Evolutionary conservation across 768 basidiomycete species (phyloP), one percentile per base, ranked within the genome.

Genomic region (Rossbeevera mucosa): DNA sequence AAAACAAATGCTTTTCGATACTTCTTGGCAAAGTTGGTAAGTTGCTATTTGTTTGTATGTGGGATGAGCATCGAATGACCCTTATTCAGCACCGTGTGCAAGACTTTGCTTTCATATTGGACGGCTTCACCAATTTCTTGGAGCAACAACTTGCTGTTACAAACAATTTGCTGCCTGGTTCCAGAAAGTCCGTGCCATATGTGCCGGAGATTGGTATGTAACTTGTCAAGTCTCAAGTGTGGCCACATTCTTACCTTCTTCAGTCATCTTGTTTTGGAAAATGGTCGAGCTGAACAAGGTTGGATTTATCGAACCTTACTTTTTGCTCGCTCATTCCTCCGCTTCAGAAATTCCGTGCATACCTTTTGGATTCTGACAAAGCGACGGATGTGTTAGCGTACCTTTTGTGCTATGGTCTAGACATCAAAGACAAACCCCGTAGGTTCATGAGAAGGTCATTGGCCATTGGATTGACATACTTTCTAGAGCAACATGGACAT

Each of bases 341-440:
- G n/a, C 25, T 38, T n/a, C 59, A 96, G 93, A 94, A 93, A 85
- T 94, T 97, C 71, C 81, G 89, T 20, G 71, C 75, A n/a, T 85
- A 86, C 65, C 71, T 94, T 7, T 70, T 94, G 12, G 88, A 93
- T 47, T 88, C 86, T 2, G 90, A 91, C 30, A 85, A 80, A 65
- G 82, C 81, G 2, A 82, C 82, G 67, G 88, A 94, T 61, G 63
- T 94, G 4, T 72, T 92, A 24, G 87, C 80, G 0, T 86, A 89
- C 66, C 77, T 95, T 30, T 71, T 96, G 13, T 86, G 87, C 60
- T 88, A 87, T 64, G 82, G 82, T 45, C 74, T 96, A 24, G 91
- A 94, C 55, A 84, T 93, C 63, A 96, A 96, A 69, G 94, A 97
- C 63, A 92, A 91, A 71, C 88, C 93, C 54, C 83, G 93, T 95